Evolutionary conservation across 768 basidiomycete genomes (phyloP).

Genomic region (Boletus rubescentipes): DNA sequence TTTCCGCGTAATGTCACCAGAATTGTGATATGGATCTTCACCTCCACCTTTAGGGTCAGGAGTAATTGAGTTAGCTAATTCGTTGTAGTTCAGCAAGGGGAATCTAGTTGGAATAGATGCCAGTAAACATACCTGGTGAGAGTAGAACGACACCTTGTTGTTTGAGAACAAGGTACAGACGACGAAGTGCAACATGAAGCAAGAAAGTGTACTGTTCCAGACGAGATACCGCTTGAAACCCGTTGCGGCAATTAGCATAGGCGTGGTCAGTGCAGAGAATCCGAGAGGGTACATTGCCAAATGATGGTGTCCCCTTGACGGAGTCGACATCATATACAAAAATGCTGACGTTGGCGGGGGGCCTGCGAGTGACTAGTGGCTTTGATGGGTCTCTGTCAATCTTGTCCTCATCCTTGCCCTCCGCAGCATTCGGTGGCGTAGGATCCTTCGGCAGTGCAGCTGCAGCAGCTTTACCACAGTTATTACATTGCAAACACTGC

Average conservation of each 20-base stretch:
- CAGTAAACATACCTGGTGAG: slow-evolving; percentile 56
- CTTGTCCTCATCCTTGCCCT: slow-evolving; percentile 47
- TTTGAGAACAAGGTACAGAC: slow-evolving; percentile 84
- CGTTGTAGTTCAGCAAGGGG: slow-evolving; percentile 9
- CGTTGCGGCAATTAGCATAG: slow-evolving; percentile 60
- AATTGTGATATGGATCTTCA: slow-evolving; percentile 81
- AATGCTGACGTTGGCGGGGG: slow-evolving; percentile 75
- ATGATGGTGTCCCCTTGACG: slow-evolving; percentile 63
- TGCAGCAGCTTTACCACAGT: slow-evolving; percentile 77
- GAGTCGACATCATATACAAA: slow-evolving; percentile 80
- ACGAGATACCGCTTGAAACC: slow-evolving; percentile 90
- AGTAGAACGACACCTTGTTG: slow-evolving; percentile 86
- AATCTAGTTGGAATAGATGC: slow-evolving; percentile 1
- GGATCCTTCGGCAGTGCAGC: slow-evolving; percentile 59
- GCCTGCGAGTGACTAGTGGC: slow-evolving; percentile 61
- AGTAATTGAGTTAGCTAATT: slow-evolving; percentile 30
- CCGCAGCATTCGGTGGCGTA: slow-evolving; percentile 47
- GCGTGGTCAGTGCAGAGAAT: slow-evolving; percentile 81
- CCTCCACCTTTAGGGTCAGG: slow-evolving; percentile 39
- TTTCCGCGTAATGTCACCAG: slow-evolving; percentile 89
- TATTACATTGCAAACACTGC: slow-evolving; percentile 81
- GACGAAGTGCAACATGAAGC: slow-evolving; percentile 89
- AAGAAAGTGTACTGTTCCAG: slow-evolving; percentile 98
- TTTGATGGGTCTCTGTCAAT: slow-evolving; percentile 50
- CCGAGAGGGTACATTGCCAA: slow-evolving; percentile 69